Conservation (phyloP, 148 eudicot species). For the Persicaria tinctoria region DNA sequence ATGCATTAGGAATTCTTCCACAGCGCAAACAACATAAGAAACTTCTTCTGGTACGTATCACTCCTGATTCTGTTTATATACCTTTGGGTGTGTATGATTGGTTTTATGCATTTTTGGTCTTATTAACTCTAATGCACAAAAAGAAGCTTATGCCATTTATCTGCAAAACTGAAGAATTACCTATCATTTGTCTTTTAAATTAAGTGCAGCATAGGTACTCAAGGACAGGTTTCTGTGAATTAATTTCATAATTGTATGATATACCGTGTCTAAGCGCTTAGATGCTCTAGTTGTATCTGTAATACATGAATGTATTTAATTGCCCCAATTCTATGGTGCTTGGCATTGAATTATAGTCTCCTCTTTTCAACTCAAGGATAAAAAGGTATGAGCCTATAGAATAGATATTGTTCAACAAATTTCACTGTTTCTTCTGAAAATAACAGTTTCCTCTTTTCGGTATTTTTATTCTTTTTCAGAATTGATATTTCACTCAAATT, state of each 20-base stretch:
- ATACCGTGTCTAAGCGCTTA: not conserved
- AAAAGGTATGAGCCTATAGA: no score
- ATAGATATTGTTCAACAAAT: no score
- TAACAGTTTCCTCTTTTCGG: not conserved
- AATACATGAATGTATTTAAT: not conserved
- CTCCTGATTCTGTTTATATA: not conserved
- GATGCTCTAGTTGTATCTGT: not conserved
- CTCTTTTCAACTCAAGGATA: not conserved
- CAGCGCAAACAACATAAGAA: slow-evolving; percentile 91
- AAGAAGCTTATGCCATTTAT: not conserved
- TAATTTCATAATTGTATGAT: not conserved
- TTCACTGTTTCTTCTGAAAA: not conserved
- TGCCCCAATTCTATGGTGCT: not conserved
- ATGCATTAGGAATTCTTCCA: slow-evolving; percentile 93
- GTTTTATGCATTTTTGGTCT: not conserved
- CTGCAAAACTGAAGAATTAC: not conserved
- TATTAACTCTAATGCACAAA: not conserved
- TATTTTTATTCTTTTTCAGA: not conserved
- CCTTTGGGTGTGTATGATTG: not conserved
- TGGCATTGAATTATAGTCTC: not conserved
- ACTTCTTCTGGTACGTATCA: slow-evolving; percentile 64
- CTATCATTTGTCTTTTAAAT: not conserved
- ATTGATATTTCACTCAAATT: not conserved
- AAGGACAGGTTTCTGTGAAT: not conserved
- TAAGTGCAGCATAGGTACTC: not conserved